phyloP scores from a whole-genome alignment of 2,329 filamentous ascomycete genomes.

The Fulvia fulva region DNA sequence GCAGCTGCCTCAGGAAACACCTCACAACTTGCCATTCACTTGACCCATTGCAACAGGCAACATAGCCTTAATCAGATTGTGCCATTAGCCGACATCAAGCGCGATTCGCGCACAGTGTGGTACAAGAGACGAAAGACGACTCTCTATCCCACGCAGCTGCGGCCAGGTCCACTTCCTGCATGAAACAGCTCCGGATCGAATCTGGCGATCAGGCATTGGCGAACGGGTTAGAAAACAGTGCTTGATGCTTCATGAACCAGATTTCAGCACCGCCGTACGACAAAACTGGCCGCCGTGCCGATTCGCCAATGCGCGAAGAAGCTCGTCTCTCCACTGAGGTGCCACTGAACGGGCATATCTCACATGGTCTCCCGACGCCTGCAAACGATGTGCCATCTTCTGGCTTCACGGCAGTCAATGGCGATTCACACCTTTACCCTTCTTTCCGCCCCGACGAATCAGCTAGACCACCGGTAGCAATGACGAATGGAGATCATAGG shows the following conservation, averaged over 20 bases:
- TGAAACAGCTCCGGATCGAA: not conserved
- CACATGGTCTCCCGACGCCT: conserved; percentile 18
- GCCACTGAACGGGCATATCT: conserved; percentile 11
- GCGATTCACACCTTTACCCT: conserved; percentile 18
- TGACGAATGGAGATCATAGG: conserved; percentile 1
- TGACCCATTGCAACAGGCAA: not conserved
- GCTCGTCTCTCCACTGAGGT: conserved; percentile 15
- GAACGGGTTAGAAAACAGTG: not conserved
- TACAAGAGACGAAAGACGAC: not conserved
- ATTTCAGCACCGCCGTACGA: conserved; percentile 2
- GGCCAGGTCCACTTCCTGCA: not conserved
- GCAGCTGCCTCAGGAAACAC: not conserved
- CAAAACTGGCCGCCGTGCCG: conserved; percentile 13
- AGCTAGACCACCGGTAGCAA: not conserved
- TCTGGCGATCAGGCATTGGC: not conserved
- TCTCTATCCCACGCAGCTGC: not conserved
- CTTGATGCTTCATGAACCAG: conserved; percentile 14
- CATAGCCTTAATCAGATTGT: not conserved
- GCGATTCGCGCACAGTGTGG: not conserved
- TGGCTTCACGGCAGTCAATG: conserved; percentile 34
- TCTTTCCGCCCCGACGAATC: conserved; percentile 19
- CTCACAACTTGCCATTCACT: not conserved
- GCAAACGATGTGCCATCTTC: conserved; percentile 17
- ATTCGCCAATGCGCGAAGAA: conserved; percentile 24
- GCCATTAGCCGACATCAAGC: conserved; percentile 5